phyloP scores from a whole-genome alignment of 768 basidiomycete species.

The Termitomyces bulborhizus region DNA sequence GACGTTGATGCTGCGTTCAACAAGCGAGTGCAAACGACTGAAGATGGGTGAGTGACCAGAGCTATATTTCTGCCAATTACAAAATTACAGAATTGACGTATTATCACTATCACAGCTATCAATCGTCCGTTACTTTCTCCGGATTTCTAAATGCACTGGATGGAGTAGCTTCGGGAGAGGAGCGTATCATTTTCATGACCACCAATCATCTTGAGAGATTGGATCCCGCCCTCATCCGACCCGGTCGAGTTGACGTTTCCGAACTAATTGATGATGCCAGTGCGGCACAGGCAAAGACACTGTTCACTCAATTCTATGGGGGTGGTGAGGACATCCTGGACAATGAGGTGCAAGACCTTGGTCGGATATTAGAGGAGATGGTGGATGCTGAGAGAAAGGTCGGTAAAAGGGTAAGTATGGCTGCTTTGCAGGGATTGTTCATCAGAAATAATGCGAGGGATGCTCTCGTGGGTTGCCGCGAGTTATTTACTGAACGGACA shows the following conservation, averaged over 20 bases:
- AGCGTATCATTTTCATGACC: slow-evolving; percentile 98
- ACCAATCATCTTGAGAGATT: slow-evolving; percentile 92
- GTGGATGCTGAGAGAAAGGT: slow-evolving; percentile 45
- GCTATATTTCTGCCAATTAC: not conserved
- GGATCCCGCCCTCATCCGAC: slow-evolving; percentile 92
- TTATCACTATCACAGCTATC: slow-evolving; percentile 50
- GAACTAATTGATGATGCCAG: slow-evolving; percentile 84
- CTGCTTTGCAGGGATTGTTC: slow-evolving; percentile 90
- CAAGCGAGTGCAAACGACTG: slow-evolving; percentile 82
- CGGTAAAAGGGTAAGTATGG: slow-evolving; percentile 83
- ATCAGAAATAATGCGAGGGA: slow-evolving; percentile 64
- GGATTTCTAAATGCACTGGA: slow-evolving; percentile 96
- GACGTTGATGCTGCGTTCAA: slow-evolving; percentile 98
- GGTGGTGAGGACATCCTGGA: slow-evolving; percentile 32
- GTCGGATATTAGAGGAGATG: slow-evolving; percentile 42
- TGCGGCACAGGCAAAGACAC: slow-evolving; percentile 65
- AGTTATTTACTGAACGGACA: slow-evolving; percentile 32
- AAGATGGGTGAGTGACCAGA: slow-evolving; percentile 73
- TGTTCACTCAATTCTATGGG: slow-evolving; percentile 85
- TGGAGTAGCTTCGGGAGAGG: slow-evolving; percentile 96
- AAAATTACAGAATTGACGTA: not conserved
- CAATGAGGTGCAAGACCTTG: slow-evolving; percentile 37
- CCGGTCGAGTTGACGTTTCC: slow-evolving; percentile 88
- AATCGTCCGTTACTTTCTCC: slow-evolving; percentile 95
- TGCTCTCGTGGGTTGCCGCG: slow-evolving; percentile 45